Evolutionary conservation across 164 flowering plant species (phyloP).

Genomic region (Sedum album): DNA sequence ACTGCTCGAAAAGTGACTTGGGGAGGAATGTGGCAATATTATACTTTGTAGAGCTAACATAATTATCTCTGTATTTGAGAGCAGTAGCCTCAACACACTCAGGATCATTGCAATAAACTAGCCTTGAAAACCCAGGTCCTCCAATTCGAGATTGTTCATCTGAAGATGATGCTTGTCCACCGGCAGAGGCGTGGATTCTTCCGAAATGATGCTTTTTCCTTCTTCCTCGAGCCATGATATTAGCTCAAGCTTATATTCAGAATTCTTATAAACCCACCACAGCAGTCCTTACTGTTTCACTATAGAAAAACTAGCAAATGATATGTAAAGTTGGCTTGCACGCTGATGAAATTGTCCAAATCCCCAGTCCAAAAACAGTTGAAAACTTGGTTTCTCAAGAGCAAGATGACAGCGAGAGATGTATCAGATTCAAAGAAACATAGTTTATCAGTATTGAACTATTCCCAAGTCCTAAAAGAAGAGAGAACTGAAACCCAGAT

Average conservation of each 20-base stretch:
- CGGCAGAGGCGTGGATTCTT: slow-evolving; percentile 46
- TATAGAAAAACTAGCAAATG: background rate
- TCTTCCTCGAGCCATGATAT: slow-evolving; percentile 16
- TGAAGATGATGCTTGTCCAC: slow-evolving; percentile 41
- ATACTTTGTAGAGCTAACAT: slow-evolving; percentile 72
- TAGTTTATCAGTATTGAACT: background rate
- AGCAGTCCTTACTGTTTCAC: background rate
- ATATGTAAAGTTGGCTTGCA: background rate
- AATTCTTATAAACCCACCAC: background rate
- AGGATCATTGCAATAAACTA: slow-evolving; percentile 60
- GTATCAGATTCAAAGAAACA: background rate
- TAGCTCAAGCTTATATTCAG: background rate
- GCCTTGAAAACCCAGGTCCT: slow-evolving; percentile 72
- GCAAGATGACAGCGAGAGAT: background rate
- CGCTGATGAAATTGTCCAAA: background rate
- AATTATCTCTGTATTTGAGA: slow-evolving; percentile 38
- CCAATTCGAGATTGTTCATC: slow-evolving; percentile 60
- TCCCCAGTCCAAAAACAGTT: background rate
- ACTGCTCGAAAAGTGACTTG: slow-evolving; percentile 77
- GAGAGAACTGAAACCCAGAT: background rate
- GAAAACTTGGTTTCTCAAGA: background rate
- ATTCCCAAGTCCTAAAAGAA: background rate
- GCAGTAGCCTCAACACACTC: slow-evolving; percentile 34
- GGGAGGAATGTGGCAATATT: slow-evolving; percentile 63
- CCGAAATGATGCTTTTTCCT: slow-evolving; percentile 44